Base-by-base conservation (phyloP, 768 basidiomycete species). In the Lactarius pseudohatsudake region DNA sequence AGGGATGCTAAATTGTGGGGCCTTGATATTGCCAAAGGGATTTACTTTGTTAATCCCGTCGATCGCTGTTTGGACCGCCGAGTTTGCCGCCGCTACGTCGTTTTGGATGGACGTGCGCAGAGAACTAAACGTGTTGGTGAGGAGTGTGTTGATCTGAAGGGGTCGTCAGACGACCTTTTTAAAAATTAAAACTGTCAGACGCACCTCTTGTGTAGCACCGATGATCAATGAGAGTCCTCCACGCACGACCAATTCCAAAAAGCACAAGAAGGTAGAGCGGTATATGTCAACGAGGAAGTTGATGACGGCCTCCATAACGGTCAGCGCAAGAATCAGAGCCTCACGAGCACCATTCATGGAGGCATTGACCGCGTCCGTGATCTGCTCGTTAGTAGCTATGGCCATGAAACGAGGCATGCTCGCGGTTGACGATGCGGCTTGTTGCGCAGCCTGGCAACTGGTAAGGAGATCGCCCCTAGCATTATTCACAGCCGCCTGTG, bases 251-350 rank as follows among this genome's bases (percentile, higher is more conserved):
- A 98, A 82, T 76, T 98, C 94, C 69, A 97, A 79, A 71, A 97
- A 94, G 76, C 96, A 99, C 61, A 99, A 82, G 73, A 96, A 88
- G 3, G 96, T 91, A 3, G 94, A 96, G 47, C 95, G 89, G 74
- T 97, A 98, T 56, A 89, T 85, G 77, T 94, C 90, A 70, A 98
- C 85, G 69, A 97, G 84, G 76, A 98, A 98, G 72, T 92, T 94
- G 77, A 95, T 88, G 72, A 96, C 84, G 0, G 82, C 87, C 74
- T 97, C 93, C 85, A 96, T 89, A 43, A 87, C 80, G 0, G 91
- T 96, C 64, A 98, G 79, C 2, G 92, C 78, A 47, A 92, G 78
- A 41, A 90, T 79, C 61, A 97, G 82, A 7, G 89, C 83, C 11
- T 81, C 86, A 26, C 91, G 88, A 20, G 94, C 89, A 28, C 83